A percentile compares a stretch with the other conserved stretches of the same genome.
phyloP scores from a whole-genome alignment of 164 flowering plant species.

The Cinnamomum micranthum region DNA sequence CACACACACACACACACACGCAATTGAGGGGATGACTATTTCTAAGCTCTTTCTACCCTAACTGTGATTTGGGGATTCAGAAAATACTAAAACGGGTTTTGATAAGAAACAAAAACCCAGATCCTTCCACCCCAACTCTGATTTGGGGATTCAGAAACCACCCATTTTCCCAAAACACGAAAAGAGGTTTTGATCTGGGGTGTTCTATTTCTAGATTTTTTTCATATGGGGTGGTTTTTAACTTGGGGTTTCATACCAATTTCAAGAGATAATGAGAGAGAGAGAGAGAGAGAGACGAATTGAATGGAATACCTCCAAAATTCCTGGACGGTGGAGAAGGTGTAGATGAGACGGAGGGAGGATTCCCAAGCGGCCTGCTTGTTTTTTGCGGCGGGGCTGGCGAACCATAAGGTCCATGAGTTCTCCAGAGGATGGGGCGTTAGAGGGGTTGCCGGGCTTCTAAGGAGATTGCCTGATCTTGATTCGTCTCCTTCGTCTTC shows the following conservation, averaged over 20 bases:
- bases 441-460: slow-evolving; percentile 3
- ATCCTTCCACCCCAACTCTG: not conserved
- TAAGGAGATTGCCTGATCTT: too few species aligned
- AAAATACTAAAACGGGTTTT: too few species aligned
- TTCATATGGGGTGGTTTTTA: too few species aligned
- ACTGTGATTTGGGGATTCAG: too few species aligned
- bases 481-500: slow-evolving; percentile 11
- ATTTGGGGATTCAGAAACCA: not conserved
- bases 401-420: slow-evolving; percentile 96
- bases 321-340: slow-evolving; percentile 74
- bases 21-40: too few species aligned
- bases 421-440: slow-evolving; percentile 51
- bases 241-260: too few species aligned
- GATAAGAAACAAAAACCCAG: too few species aligned
- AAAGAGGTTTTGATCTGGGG: too few species aligned
- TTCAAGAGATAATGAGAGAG: not conserved
- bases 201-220: too few species aligned
- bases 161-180: too few species aligned
- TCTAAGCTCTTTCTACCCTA: too few species aligned
- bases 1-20: too few species aligned
- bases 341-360: slow-evolving; percentile 67
- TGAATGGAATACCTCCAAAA: slow-evolving; percentile 66
- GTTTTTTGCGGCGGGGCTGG: slow-evolving; percentile 54
- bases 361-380: slow-evolving; percentile 78
- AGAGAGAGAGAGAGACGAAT: not conserved